Conservation (phyloP, 768 basidiomycete species). For the Ramaria sp. region DNA sequence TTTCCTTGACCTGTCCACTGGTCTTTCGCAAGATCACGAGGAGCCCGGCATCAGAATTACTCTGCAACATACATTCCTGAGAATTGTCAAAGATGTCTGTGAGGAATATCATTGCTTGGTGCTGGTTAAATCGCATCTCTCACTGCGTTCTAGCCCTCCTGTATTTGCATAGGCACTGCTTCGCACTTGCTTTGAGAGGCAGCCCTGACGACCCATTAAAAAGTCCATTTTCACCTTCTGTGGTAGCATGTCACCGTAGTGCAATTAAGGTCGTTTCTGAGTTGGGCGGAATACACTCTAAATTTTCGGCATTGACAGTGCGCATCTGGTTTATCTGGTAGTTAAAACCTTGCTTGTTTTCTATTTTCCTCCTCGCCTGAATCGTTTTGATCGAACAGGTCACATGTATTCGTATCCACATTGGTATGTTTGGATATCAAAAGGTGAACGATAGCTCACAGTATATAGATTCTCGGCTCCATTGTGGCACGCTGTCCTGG, state of each 20-base stretch:
- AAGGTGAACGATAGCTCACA: background rate
- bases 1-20: background rate
- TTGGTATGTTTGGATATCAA: background rate
- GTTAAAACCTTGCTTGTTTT: background rate
- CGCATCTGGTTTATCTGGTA: conserved; percentile 61
- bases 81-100: conserved; percentile 3
- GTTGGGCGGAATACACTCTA: conserved; percentile 34
- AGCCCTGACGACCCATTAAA: conserved; percentile 57
- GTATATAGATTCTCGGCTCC: conserved; percentile 56
- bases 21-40: background rate
- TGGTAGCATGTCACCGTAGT: conserved; percentile 56
- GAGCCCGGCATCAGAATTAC: background rate
- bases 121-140: background rate
- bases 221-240: conserved; percentile 55
- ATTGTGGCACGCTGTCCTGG: conserved; percentile 67
- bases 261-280: conserved; percentile 47
- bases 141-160: conserved; percentile 36
- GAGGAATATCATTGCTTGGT: background rate
- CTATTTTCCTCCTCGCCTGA: background rate
- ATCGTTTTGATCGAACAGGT: background rate
- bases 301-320: conserved; percentile 47
- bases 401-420: background rate
- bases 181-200: conserved; percentile 58
- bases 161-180: conserved; percentile 68
- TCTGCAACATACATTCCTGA: background rate